Conservation (phyloP, 2,329 filamentous ascomycete species). For the Verticillium nubilum region DNA sequence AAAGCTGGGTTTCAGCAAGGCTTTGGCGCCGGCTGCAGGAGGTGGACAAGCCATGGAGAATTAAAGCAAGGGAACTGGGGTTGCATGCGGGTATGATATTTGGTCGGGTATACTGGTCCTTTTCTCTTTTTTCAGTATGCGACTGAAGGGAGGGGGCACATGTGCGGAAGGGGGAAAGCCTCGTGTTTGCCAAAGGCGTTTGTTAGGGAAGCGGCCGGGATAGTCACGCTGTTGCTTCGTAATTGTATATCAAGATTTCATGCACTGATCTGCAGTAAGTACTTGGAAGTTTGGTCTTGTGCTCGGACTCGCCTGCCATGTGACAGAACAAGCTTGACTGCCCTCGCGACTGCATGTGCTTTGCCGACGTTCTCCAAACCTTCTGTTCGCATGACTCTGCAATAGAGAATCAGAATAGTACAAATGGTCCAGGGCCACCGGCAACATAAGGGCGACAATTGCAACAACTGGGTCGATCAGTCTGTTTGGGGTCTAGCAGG, state of each 20-base stretch:
- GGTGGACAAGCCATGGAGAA: not conserved
- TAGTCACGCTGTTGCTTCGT: not conserved
- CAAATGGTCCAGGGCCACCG: too few species aligned
- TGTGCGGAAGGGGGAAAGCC: not conserved
- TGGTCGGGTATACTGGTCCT: not conserved
- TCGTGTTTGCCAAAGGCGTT: not conserved
- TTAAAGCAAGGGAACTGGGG: not conserved
- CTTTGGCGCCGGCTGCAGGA: constrained; percentile 9
- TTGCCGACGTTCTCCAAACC: too few species aligned
- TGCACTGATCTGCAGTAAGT: not conserved
- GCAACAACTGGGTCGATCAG: too few species aligned
- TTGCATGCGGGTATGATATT: not conserved
- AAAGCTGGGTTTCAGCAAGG: constrained; percentile 51
- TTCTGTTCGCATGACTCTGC: too few species aligned
- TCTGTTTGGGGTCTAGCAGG: too few species aligned
- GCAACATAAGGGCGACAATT: too few species aligned
- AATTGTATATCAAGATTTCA: not conserved
- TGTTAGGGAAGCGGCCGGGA: not conserved
- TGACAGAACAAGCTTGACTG: too few species aligned
- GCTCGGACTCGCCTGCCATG: too few species aligned
- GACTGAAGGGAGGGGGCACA: not conserved
- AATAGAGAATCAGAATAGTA: too few species aligned
- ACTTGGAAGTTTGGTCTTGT: too few species aligned
- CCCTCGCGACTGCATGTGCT: too few species aligned
- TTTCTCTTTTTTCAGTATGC: not conserved